Conservation (phyloP, 352 stramenopile genomes). For the Halophytophthora batemanensis region DNA sequence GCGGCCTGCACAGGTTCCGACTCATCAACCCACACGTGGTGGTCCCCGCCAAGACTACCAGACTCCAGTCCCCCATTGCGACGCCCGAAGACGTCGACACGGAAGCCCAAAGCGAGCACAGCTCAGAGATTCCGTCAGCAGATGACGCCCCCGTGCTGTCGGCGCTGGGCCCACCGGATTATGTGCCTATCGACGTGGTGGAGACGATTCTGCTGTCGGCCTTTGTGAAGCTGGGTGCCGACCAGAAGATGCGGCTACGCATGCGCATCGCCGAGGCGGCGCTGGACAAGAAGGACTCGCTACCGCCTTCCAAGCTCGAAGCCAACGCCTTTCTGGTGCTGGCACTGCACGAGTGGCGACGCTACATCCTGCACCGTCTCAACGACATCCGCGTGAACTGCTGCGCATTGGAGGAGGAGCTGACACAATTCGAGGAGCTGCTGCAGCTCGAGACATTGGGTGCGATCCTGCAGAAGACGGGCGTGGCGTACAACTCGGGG, state of each 20-base stretch:
- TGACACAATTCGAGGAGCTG: slow-evolving; percentile 47
- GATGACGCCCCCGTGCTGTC: background rate
- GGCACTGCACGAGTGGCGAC: slow-evolving; percentile 62
- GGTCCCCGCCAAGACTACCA: background rate
- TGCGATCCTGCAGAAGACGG: slow-evolving; percentile 47
- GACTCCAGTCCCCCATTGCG: background rate
- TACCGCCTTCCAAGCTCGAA: slow-evolving; percentile 19
- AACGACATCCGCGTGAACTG: slow-evolving; percentile 66
- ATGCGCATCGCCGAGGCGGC: slow-evolving; percentile 32
- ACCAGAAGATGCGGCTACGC: slow-evolving; percentile 46
- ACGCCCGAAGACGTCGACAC: background rate
- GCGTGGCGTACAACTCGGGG: slow-evolving; percentile 43
- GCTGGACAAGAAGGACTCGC: background rate
- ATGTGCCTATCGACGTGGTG: slow-evolving; percentile 30
- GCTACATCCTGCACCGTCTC: slow-evolving; percentile 64
- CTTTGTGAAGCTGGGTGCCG: slow-evolving; percentile 41
- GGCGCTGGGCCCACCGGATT: slow-evolving; percentile 17
- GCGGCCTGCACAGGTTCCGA: slow-evolving; percentile 52
- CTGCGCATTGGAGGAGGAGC: slow-evolving; percentile 53
- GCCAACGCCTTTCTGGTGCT: slow-evolving; percentile 58
- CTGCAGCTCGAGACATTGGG: slow-evolving; percentile 51
- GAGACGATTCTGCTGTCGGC: slow-evolving; percentile 48
- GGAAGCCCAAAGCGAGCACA: background rate
- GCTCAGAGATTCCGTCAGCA: background rate
- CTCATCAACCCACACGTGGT: slow-evolving; percentile 34